Conservation (phyloP, 805 yeast species). For the Candida ovalis region DNA sequence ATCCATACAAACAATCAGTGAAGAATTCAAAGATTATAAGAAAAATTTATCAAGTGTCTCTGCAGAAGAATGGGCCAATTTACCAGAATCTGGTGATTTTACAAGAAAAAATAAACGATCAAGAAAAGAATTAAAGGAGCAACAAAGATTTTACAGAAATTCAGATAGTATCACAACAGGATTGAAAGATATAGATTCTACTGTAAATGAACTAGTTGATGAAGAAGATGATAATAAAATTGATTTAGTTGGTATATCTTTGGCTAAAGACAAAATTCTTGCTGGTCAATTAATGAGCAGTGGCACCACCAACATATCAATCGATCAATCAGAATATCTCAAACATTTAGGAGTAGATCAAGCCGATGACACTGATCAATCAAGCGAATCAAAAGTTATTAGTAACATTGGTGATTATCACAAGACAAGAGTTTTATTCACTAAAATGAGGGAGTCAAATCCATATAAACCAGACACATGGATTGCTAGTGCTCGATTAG, state of each 20-base stretch:
- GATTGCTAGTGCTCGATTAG: slow-evolving; percentile 83
- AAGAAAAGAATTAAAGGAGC: slow-evolving; percentile 56
- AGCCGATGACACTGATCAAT: slow-evolving; percentile 10
- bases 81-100: slow-evolving; percentile 88
- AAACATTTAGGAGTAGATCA: slow-evolving; percentile 34
- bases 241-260: slow-evolving; percentile 51
- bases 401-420: slow-evolving; percentile 50
- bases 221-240: slow-evolving; percentile 28
- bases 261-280: slow-evolving; percentile 61
- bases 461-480: slow-evolving; percentile 75
- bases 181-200: slow-evolving; percentile 30
- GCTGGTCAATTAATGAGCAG: slow-evolving; percentile 47
- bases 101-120: slow-evolving; percentile 76
- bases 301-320: slow-evolving; percentile 17
- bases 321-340: slow-evolving; percentile 40
- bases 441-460: slow-evolving; percentile 66
- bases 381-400: slow-evolving; percentile 15
- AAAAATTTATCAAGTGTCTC: slow-evolving; percentile 54
- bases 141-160: slow-evolving; percentile 73
- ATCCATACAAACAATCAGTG: slow-evolving; percentile 35
- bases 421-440: slow-evolving; percentile 55
- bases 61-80: slow-evolving; percentile 69
- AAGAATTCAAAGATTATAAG: slow-evolving; percentile 69
- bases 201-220: slow-evolving; percentile 27
- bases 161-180: slow-evolving; percentile 62